Evolutionary conservation across 768 basidiomycete genomes (phyloP), one percentile per base, ranked within the genome.

Genomic region (Gloeostereum incarnatum): DNA sequence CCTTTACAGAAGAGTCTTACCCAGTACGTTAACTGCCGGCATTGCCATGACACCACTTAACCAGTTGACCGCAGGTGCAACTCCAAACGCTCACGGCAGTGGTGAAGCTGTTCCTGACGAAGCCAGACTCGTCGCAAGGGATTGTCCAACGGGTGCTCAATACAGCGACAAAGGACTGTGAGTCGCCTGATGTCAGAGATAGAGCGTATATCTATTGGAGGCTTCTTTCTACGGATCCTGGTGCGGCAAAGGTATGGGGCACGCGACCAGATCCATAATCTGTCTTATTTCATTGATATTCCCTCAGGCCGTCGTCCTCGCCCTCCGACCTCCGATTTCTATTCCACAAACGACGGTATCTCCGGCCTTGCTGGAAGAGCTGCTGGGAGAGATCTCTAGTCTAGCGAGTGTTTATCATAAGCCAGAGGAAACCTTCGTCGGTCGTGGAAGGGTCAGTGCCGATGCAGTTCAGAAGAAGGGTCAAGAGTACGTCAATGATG

Each of bases 131-230:
- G 19, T 85, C 93, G 24, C 94, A 98, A 56, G 84, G 73, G 4
- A 71, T 98, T 11, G 94, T 98, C 1, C 94, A 98, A 54, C 69
- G 73, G n/a, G 81, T 97, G 2, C 63, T 98, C 29, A 81, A 87
- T 45, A 92, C 90, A 0, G 96, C 96, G 0, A 99, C 96, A 3
- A 97, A 92, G 53, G 91, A 92, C 48, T 96, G 92, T 49, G 96
- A 99, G 51, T 92, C 85, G 4, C 89, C 96, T 9, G 94, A 98
- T 56, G 89, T 99, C 11, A 74, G 96, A 29, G 96, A 99, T 57
- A 73, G 93, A 35, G 96, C 96, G 1, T 99, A 98, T 54, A 94
- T 98, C 27, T 98, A 98, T 53, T 99, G 96, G 96, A 71, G 96
- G 44, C 53, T 99, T 45, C 58, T 99, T 19, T 94, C 90, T 5